phyloP scores from a whole-genome alignment of 1,139 yeast genomes.

The Candida frijolesensis region DNA sequence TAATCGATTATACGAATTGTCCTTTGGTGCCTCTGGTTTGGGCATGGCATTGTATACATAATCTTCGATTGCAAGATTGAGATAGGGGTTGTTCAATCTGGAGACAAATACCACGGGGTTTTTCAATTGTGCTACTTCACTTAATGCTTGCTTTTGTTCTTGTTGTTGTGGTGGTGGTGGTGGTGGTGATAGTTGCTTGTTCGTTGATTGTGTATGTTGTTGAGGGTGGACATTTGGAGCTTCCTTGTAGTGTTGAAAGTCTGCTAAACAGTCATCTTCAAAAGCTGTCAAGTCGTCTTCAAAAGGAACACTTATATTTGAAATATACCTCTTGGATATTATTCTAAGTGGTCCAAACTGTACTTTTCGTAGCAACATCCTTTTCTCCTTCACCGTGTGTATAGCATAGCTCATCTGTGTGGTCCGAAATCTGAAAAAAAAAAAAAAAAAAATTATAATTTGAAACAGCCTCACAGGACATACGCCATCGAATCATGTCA shows the following conservation, averaged over 20 bases:
- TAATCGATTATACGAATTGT: slow-evolving; percentile 39
- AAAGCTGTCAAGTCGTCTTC: slow-evolving; percentile 41
- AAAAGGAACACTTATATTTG: slow-evolving; percentile 35
- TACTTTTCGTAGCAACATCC: slow-evolving; percentile 3
- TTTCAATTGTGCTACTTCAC: slow-evolving; percentile 19
- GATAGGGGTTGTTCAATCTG: slow-evolving; percentile 60
- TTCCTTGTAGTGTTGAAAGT: slow-evolving; percentile 43
- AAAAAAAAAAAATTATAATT: slow-evolving; percentile 2
- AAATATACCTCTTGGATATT: slow-evolving; percentile 10
- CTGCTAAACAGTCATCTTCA: slow-evolving; percentile 38
- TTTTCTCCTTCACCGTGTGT: neutral
- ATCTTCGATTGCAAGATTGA: slow-evolving; percentile 83
- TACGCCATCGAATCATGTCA: slow-evolving; percentile 5
- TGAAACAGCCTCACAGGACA: too few species aligned
- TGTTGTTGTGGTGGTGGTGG: neutral
- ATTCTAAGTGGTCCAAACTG: neutral
- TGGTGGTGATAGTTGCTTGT: neutral
- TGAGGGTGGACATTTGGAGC: slow-evolving; percentile 26
- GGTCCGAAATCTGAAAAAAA: slow-evolving; percentile 3
- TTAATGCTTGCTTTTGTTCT: slow-evolving; percentile 9
- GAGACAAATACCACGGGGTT: slow-evolving; percentile 45
- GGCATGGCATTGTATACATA: slow-evolving; percentile 72
- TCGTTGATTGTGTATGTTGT: slow-evolving; percentile 9
- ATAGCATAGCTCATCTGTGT: neutral
- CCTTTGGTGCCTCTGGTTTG: slow-evolving; percentile 21